Evolutionary conservation across 2,329 filamentous ascomycete genomes (phyloP).

Genomic region (Corniculantispora saksenae): DNA sequence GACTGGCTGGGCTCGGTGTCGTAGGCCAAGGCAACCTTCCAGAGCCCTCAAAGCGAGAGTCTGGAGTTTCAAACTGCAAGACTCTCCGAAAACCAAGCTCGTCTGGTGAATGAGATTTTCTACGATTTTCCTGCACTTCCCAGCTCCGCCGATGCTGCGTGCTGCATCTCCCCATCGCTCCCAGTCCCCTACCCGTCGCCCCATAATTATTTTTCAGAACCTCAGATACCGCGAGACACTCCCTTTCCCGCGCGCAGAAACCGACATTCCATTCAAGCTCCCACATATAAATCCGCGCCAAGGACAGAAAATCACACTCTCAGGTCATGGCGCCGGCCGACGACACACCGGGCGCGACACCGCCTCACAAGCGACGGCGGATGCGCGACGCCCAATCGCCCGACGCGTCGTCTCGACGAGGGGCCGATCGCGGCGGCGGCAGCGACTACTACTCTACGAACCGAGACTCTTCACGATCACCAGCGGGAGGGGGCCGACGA

Average conservation of each 20-base stretch:
- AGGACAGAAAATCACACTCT: not conserved
- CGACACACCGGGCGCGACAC: constrained; percentile 28
- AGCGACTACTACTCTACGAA: constrained; percentile 30
- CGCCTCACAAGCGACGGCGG: constrained; percentile 36
- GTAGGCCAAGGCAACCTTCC: not conserved
- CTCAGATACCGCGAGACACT: not conserved
- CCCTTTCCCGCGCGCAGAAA: not conserved
- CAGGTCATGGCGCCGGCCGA: constrained; percentile 33
- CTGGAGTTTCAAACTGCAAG: not conserved
- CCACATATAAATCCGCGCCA: not conserved
- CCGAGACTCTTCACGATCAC: constrained; percentile 33
- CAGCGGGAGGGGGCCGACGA: constrained; percentile 32
- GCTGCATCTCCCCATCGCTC: not conserved
- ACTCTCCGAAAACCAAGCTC: no score
- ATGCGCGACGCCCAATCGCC: constrained; percentile 32
- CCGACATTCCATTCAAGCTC: no score
- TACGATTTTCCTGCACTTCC: not conserved
- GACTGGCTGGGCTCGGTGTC: not conserved
- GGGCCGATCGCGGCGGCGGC: constrained; percentile 21
- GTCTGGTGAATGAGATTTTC: not conserved
- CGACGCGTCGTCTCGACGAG: constrained; percentile 12
- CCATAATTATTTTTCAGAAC: constrained; percentile 15
- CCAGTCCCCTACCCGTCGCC: not conserved
- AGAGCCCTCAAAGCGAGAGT: accelerated
- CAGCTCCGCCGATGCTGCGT: not conserved